A percentile compares a stretch with the other conserved stretches of the same genome.
phyloP scores from a whole-genome alignment of 208 protist species.

The Phytomonas sp. region DNA sequence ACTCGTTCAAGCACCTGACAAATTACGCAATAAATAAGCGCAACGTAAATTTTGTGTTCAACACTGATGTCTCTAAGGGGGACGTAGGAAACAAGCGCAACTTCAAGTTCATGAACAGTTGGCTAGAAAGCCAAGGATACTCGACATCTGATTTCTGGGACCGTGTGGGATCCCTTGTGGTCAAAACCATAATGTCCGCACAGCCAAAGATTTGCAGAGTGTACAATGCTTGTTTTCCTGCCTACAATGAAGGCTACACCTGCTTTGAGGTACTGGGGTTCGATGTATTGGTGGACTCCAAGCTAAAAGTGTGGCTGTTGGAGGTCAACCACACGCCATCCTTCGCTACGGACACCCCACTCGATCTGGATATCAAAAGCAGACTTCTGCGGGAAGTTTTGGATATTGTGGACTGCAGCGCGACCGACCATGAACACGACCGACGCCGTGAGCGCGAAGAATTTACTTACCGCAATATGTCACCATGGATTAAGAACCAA shows the following conservation, averaged over 20 bases:
- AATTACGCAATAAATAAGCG: conserved; percentile 97
- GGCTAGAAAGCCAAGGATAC: conserved; percentile 54
- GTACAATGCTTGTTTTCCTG: conserved; percentile 90
- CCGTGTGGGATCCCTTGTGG: conserved; percentile 65
- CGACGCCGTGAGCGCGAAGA: conserved; percentile 58
- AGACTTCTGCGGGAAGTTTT: conserved; percentile 80
- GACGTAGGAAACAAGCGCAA: conserved; percentile 90
- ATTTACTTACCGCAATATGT: conserved; percentile 78
- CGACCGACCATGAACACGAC: conserved; percentile 53
- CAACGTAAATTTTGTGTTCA: conserved; percentile 86
- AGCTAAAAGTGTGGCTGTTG: conserved; percentile 92
- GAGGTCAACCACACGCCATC: conserved; percentile 97
- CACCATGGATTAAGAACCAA: conserved; percentile 21
- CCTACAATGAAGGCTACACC: conserved; percentile 84
- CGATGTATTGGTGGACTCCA: conserved; percentile 92
- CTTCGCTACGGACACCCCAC: conserved; percentile 86
- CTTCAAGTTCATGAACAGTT: conserved; percentile 85
- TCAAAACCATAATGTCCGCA: conserved; percentile 90
- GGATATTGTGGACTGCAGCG: conserved; percentile 80
- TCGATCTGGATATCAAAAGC: conserved; percentile 91
- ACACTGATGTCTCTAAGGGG: conserved; percentile 63
- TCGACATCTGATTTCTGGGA: conserved; percentile 62
- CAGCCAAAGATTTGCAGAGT: conserved; percentile 85
- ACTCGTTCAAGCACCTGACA: conserved; percentile 93
- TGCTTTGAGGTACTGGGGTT: conserved; percentile 96